A percentile compares a stretch with the other conserved stretches of the same genome.
These are phyloP conservation scores for Bruguiera hainesii DNA, from an alignment of 441 rosid species.

Conservation along the genomic window DNA sequence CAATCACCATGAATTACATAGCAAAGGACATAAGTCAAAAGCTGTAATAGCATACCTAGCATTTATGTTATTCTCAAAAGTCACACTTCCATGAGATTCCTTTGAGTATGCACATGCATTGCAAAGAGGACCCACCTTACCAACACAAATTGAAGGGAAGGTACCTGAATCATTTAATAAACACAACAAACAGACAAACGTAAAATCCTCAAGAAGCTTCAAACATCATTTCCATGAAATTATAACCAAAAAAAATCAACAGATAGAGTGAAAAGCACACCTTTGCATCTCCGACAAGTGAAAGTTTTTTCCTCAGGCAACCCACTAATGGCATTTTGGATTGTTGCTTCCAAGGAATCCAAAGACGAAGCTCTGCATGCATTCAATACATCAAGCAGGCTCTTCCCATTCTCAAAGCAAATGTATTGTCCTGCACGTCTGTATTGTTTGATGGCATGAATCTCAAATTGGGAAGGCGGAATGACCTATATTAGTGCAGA, in stretches of 20 bases:
- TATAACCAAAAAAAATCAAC: slow-evolving; percentile 9
- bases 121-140: slow-evolving; percentile 77
- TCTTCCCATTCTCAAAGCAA: slow-evolving; percentile 97
- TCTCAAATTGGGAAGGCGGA: slow-evolving; percentile 97
- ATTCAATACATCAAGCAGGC: slow-evolving; percentile 90
- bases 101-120: slow-evolving; percentile 57
- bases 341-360: slow-evolving; percentile 67
- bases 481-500: slow-evolving; percentile 56
- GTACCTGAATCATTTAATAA: slow-evolving; percentile 44
- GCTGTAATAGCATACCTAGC: slow-evolving; percentile 36
- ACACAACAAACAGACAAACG: slow-evolving; percentile 19
- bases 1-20: slow-evolving; percentile 4
- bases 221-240: slow-evolving; percentile 7
- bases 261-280: slow-evolving; percentile 29
- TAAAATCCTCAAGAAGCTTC: slow-evolving; percentile 16
- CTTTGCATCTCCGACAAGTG: slow-evolving; percentile 90
- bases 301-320: slow-evolving; percentile 64
- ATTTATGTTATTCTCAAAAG: slow-evolving; percentile 30
- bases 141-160: slow-evolving; percentile 57
- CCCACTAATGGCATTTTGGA: slow-evolving; percentile 63
- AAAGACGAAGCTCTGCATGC: slow-evolving; percentile 74
- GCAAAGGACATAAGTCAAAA: neutral
- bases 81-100: slow-evolving; percentile 37
- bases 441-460: slow-evolving; percentile 92
- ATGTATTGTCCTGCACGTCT: slow-evolving; percentile 95